These are phyloP conservation scores for Vanrija humicola DNA, from an alignment of 1,284 basidiomycete species.

Conservation along the genomic window DNA sequence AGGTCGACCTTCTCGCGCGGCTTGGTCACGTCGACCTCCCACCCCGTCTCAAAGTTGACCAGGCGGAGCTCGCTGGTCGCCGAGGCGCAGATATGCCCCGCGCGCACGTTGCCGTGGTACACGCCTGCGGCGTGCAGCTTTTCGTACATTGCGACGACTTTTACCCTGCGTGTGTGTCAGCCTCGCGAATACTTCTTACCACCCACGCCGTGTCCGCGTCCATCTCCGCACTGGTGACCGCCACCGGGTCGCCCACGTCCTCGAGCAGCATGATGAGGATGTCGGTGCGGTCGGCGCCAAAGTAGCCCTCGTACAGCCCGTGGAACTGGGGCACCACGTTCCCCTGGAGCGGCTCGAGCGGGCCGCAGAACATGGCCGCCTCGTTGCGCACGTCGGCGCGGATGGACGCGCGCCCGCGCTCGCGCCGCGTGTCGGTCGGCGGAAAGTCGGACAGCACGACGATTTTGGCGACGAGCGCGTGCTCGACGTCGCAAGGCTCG, in stretches of 20 bases:
- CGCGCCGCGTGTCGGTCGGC: neutral
- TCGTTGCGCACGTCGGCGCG: neutral
- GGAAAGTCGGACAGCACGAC: neutral
- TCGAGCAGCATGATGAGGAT: constrained; percentile 6
- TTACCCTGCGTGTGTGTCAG: neutral
- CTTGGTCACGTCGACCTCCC: neutral
- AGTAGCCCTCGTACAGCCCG: constrained; percentile 3
- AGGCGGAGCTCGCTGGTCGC: neutral
- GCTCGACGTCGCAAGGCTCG: no score
- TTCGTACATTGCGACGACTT: neutral
- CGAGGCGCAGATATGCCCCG: neutral
- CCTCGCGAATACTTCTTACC: neutral
- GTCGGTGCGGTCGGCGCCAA: neutral
- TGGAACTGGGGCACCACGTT: neutral
- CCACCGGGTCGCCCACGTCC: constrained; percentile 1
- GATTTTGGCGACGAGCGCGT: neutral
- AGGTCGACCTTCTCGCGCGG: constrained; percentile 1
- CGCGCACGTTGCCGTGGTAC: constrained; percentile 4
- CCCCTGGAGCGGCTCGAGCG: constrained; percentile 1
- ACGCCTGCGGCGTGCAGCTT: constrained; percentile 4
- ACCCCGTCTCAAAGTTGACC: constrained; percentile 2
- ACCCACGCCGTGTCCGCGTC: neutral
- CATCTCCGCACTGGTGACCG: neutral
- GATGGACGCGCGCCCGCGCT: neutral
- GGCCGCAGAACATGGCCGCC: constrained; percentile 3